Conservation (phyloP, 495 filamentous ascomycete genomes). For the Aspergillus funiculosus region DNA sequence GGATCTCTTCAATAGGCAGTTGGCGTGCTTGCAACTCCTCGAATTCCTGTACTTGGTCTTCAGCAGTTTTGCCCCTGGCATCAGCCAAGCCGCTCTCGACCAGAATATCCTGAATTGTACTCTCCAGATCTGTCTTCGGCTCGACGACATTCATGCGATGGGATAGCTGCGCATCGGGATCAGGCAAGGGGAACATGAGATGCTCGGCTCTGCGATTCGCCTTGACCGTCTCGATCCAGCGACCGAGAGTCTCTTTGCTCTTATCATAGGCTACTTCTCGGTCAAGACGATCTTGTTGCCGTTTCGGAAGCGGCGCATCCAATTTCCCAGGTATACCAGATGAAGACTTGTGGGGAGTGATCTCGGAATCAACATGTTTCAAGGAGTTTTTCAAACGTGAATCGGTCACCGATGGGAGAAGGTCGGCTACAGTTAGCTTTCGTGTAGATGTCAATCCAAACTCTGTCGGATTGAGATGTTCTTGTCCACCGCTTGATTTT, state of each 20-base stretch:
- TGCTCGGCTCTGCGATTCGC: slow-evolving; percentile 89
- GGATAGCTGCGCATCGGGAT: slow-evolving; percentile 52
- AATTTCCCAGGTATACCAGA: slow-evolving; percentile 63
- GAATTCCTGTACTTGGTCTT: slow-evolving; percentile 59
- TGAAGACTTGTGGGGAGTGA: slow-evolving; percentile 46
- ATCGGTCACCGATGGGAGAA: slow-evolving; percentile 69
- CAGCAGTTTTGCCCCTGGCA: slow-evolving; percentile 52
- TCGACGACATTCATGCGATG: slow-evolving; percentile 44
- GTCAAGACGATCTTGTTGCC: slow-evolving; percentile 83
- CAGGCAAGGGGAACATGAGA: slow-evolving; percentile 79
- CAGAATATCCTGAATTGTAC: slow-evolving; percentile 76
- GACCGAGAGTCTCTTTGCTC: slow-evolving; percentile 81
- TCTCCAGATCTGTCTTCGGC: slow-evolving; percentile 76
- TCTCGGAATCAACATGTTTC: slow-evolving; percentile 52
- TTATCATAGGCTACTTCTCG: slow-evolving; percentile 82
- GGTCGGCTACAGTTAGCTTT: slow-evolving; percentile 76
- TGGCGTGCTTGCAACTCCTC: slow-evolving; percentile 64
- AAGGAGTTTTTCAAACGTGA: slow-evolving; percentile 71
- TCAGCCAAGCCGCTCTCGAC: slow-evolving; percentile 75
- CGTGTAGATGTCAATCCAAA: slow-evolving; percentile 53
- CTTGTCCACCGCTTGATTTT: slow-evolving; percentile 34
- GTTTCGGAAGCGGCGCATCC: slow-evolving; percentile 76
- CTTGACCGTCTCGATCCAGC: slow-evolving; percentile 93
- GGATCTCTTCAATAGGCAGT: slow-evolving; percentile 63
- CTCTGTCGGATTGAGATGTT: slow-evolving; percentile 51